Base-by-base conservation (phyloP, 129 eudicot genomes). In the Solidago caesia region DNA sequence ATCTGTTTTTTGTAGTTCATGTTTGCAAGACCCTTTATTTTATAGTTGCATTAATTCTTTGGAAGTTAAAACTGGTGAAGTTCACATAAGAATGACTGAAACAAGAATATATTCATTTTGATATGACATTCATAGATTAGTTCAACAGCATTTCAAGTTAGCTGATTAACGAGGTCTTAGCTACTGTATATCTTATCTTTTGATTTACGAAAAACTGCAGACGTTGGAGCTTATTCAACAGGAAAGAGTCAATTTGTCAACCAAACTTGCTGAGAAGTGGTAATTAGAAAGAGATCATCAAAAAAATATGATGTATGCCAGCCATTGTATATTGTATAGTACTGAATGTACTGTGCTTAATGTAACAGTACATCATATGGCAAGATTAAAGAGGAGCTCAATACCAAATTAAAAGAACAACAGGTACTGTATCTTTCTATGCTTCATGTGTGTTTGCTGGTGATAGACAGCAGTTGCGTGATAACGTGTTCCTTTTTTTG, bases 221-320 rank as follows among this genome's bases (percentile, higher is more conserved):
- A 84, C 98, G 64, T 69, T 90, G 85, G 88, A 90, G 79, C 89
- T 92, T 67, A 83, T 92, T 65, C 89, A 88, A 77, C 96, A 88
- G 79, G 96, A 92, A 83, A 83, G 70, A 78, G 79, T 67, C 70
- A 84, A 75, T 81, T 57, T 83, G 80, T 82, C 92, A 44, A 67
- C 85, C 78, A 89, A 86, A 83, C 80, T 84, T 66, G 79, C n/a
- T 61, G 90, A 87, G 72, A 87, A 77, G 82, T 80, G 96, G 98
- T 91, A 83, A 74, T 72, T 27, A 57, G 74, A 51, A 52, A 55
- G 41, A 59, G 63, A 14, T 63, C 4, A 58, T 27, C 21, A 8
- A 75, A 68, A 75, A 68, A 51, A 56, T 77, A 56, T 71, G 75
- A 56, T 71, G 75, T 66, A 78, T 44, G 33, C 53, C 10, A 7